Evolutionary conservation across 225 moss, liverwort and hornwort genomes (phyloP).

Genomic region (Asterella californica): DNA sequence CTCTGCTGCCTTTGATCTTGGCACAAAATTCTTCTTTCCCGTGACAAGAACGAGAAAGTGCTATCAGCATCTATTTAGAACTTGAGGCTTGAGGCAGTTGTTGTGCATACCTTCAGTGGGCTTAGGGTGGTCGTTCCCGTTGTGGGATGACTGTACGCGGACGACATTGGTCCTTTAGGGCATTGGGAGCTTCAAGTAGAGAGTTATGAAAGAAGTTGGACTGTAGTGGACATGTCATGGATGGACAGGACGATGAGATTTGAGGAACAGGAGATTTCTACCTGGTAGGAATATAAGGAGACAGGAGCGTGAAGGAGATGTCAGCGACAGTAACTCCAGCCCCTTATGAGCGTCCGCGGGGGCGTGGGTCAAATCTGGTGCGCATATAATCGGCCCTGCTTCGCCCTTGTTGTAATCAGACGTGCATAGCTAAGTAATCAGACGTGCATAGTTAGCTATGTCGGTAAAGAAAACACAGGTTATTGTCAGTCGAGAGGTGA

Average conservation of each 20-base stretch:
- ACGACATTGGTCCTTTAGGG: slow-evolving; percentile 24
- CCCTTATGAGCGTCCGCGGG: slow-evolving; percentile 47
- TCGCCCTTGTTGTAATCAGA: neutral
- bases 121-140: slow-evolving; percentile 15
- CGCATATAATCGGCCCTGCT: slow-evolving; percentile 16
- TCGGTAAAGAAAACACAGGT: no score
- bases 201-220: slow-evolving; percentile 9
- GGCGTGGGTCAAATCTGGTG: slow-evolving; percentile 44
- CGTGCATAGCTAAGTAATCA: no score
- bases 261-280: slow-evolving; percentile 15
- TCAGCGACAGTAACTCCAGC: slow-evolving; percentile 46
- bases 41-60: slow-evolving; percentile 13
- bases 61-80: slow-evolving; percentile 21
- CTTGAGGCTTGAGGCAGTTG: neutral
- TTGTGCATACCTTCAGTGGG: slow-evolving; percentile 9
- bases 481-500: neutral
- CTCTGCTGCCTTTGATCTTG: slow-evolving; percentile 16
- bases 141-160: slow-evolving; percentile 2
- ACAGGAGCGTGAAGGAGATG: slow-evolving; percentile 38
- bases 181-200: slow-evolving; percentile 12
- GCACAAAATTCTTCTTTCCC: slow-evolving; percentile 1
- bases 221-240: neutral
- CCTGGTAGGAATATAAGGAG: slow-evolving; percentile 20
- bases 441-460: no score
- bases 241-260: slow-evolving; percentile 28